These are phyloP conservation scores for Fusarium pininemorale DNA, from an alignment of 2,329 filamentous ascomycete species.

Conservation along the genomic window DNA sequence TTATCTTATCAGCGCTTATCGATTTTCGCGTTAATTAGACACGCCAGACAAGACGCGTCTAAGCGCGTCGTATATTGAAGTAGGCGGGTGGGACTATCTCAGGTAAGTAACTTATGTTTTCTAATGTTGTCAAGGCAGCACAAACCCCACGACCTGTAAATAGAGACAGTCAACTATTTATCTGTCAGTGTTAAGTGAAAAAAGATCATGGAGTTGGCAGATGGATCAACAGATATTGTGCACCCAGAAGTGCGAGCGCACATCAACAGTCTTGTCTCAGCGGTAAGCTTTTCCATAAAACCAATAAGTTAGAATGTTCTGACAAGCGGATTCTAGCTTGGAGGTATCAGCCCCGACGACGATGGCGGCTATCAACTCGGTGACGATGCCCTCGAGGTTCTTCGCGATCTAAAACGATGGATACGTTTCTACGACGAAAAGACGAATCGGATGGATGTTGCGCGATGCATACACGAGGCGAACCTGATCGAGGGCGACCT, in stretches of 20 bases:
- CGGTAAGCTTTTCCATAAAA: conserved; percentile 65
- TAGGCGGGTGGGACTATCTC: conserved; percentile 15
- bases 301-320: conserved; percentile 18
- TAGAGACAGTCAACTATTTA: conserved; percentile 10
- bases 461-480: conserved; percentile 88
- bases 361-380: conserved; percentile 87
- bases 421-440: conserved; percentile 94
- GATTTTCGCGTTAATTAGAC: conserved; percentile 29
- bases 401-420: conserved; percentile 96
- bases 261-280: conserved; percentile 92
- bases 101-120: neutral
- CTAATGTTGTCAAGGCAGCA: conserved; percentile 28
- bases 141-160: conserved; percentile 32
- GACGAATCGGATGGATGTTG: conserved; percentile 92
- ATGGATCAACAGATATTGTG: conserved; percentile 69
- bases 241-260: conserved; percentile 94
- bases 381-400: conserved; percentile 89
- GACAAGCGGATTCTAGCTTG: conserved; percentile 68
- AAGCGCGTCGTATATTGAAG: conserved; percentile 22
- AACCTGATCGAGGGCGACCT: conserved; percentile 92
- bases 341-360: conserved; percentile 81
- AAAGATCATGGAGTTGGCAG: conserved; percentile 62
- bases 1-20: conserved; percentile 27
- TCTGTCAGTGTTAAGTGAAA: conserved; percentile 15
- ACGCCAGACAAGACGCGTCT: conserved; percentile 32